Evolutionary conservation across 2,329 filamentous ascomycete genomes (phyloP), one percentile per base, ranked within the genome.

Genomic region (Sporothrix schenckii): DNA sequence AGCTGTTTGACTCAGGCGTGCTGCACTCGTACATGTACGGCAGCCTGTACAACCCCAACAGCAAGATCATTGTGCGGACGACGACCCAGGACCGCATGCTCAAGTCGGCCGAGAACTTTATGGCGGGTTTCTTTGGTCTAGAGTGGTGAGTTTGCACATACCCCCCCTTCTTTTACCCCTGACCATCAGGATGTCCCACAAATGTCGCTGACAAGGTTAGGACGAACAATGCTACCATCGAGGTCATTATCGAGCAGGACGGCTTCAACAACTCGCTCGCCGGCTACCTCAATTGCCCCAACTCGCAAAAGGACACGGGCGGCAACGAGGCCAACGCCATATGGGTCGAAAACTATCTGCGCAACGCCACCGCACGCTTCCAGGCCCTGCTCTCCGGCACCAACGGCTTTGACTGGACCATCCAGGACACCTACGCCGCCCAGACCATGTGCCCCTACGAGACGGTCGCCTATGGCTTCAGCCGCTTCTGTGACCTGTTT

Each of bases 71-170:
- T 70, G 90, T 88, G 19, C 85, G 91, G 39, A 92, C 90, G 0
- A 92, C 91, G 68, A 92, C 91, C 0, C 90, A 93, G 77, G 88
- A 92, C 76, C 87, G 91, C 30, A 93, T 93, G 91, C 81, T 91
- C 27, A 89, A 93, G 77, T 90, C 86, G 52, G 91, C 91, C 3
- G 91, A 93, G 78, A 91, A 93, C 78, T 93, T 92, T 79, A 80
- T 93, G 76, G 89, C 91, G 6, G 91, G 91, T 0, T 93, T 93
- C 81, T 93, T 93, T 76, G 91, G 91, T 0, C 83, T 92, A 0
- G 86, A 90, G 61, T 93, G 91, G 83, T 84, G 75, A 44, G 79
- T 13, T n/a, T 16, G 14, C 14, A 11, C 2, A 47, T 4, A 30
- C 1, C 27, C 24, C 24, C 24, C 24, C 24, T 30, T 30, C 27